phyloP scores from a whole-genome alignment of 495 filamentous ascomycete species.

The Penicillium antarcticum region DNA sequence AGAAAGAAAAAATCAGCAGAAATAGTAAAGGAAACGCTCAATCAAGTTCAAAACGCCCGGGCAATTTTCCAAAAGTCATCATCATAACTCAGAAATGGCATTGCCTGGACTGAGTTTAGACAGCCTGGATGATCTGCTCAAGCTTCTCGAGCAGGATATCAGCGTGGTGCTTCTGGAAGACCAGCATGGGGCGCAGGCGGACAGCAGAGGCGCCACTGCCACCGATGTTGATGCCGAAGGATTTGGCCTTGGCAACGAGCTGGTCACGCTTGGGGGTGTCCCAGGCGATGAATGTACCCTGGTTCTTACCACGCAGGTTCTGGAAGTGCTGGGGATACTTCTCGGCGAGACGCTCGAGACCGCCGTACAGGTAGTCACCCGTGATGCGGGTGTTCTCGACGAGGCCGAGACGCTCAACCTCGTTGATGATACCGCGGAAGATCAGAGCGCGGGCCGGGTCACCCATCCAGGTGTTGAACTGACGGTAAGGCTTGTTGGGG shows the following conservation, averaged over 20 bases:
- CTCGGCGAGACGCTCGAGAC: slow-evolving; percentile 64
- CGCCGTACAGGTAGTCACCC: slow-evolving; percentile 77
- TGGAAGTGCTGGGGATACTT: slow-evolving; percentile 80
- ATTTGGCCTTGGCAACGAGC: slow-evolving; percentile 72
- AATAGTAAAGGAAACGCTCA: slow-evolving; percentile 20
- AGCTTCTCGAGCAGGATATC: slow-evolving; percentile 64
- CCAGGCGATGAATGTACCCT: slow-evolving; percentile 97
- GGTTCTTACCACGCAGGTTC: slow-evolving; percentile 89
- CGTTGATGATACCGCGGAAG: slow-evolving; percentile 87
- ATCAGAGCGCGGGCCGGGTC: slow-evolving; percentile 87
- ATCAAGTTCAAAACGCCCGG: slow-evolving; percentile 10
- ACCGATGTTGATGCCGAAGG: slow-evolving; percentile 86
- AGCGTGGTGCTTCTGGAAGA: slow-evolving; percentile 91
- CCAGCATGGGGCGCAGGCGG: slow-evolving; percentile 87
- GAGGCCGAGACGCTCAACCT: slow-evolving; percentile 77
- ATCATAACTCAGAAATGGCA: slow-evolving; percentile 5
- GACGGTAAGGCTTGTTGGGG: slow-evolving; percentile 98
- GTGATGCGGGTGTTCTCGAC: slow-evolving; percentile 77
- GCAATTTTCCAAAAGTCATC: slow-evolving; percentile 5
- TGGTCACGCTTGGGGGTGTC: slow-evolving; percentile 83
- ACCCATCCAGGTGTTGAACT: slow-evolving; percentile 99
- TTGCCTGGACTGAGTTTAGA: slow-evolving; percentile 32
- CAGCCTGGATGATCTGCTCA: slow-evolving; percentile 70
- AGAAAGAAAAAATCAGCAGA: slow-evolving; percentile 1
- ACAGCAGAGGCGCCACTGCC: slow-evolving; percentile 80